Evolutionary conservation across 148 eudicot species (phyloP).

Genomic region (Silene latifolia): DNA sequence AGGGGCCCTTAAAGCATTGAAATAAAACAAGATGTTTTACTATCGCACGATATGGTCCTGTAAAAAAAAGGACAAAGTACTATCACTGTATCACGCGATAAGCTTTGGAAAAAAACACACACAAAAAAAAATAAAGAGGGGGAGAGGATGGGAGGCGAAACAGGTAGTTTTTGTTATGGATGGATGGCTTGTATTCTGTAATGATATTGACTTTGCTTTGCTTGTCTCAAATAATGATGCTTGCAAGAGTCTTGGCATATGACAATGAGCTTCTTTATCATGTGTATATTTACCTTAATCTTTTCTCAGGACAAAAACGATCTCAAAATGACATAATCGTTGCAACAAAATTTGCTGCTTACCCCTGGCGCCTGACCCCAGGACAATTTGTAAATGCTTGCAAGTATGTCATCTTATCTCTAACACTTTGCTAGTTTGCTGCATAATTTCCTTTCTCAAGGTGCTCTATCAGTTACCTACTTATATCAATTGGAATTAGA

Average conservation of each 20-base stretch:
- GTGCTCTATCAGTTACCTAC: background rate
- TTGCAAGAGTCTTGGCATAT: background rate
- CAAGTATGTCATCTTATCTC: slow-evolving; percentile 46
- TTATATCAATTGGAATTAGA: background rate
- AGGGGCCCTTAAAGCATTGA: no score
- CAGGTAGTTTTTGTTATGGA: background rate
- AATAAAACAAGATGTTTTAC: background rate
- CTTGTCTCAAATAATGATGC: background rate
- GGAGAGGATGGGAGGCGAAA: no score
- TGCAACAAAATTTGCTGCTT: slow-evolving; percentile 96
- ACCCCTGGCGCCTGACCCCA: slow-evolving; percentile 97
- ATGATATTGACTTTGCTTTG: background rate
- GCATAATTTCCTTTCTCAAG: background rate
- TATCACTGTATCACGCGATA: background rate
- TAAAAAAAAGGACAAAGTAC: no score
- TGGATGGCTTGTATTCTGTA: background rate
- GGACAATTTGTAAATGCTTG: slow-evolving; percentile 91
- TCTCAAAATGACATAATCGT: slow-evolving; percentile 55
- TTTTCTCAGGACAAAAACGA: slow-evolving; percentile 52
- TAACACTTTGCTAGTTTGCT: background rate
- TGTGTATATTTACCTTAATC: background rate
- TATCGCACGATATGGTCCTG: no score
- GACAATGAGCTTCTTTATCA: background rate
- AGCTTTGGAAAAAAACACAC: background rate
- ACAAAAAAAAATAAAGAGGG: no score